Evolutionary conservation across 768 basidiomycete species (phyloP), one percentile per base, ranked within the genome.

Genomic region (Amanita subjunquillea): DNA sequence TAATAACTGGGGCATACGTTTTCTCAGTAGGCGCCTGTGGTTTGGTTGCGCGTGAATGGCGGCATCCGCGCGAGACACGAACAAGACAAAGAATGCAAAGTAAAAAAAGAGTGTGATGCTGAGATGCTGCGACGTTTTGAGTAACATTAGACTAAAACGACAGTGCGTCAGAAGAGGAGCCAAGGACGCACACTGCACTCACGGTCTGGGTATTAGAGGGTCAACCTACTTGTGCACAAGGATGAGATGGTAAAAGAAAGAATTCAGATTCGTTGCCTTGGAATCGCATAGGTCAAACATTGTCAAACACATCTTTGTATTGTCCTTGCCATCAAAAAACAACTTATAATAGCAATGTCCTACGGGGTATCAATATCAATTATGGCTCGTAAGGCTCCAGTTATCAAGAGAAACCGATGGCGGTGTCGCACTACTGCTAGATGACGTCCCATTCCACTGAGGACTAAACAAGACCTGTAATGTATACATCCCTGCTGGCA

Each of bases 401-500:
- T 67, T 68, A 56, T 74, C 78, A 51, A 98, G 65, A 2, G 81
- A 61, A 15, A 98, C 92, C 36, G 73, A 73, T 7, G 74, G 68
- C 0, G 93, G 93, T 10, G 80, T 84, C 56, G 85, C 77, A 67
- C 80, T 85, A 43, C 79, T 72, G 49, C 62, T 65, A 2, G 60
- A 61, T 32, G 78, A 70, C 73, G 86, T 77, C 27, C 79, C 82
- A 37, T 73, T 66, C 92, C 93, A 97, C 61, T 95, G 88, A n/a
- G 95, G 96, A 66, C 80, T 92, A 72, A 98, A 87, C 63, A 98
- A 65, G 48, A 97, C 84, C 69, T 94, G 80, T 45, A 96, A 66
- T 13, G 71, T 85, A 67, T 89, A 84, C 44, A 69, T 68, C n/a
- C 91, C 91, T 15, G 83, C 80, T 25, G 77, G 73, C 4, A 85